A percentile compares a stretch with the other conserved stretches of the same genome.
Evolutionary conservation across 495 filamentous ascomycete genomes (phyloP).

Genomic region (Acidomyces sp.): DNA sequence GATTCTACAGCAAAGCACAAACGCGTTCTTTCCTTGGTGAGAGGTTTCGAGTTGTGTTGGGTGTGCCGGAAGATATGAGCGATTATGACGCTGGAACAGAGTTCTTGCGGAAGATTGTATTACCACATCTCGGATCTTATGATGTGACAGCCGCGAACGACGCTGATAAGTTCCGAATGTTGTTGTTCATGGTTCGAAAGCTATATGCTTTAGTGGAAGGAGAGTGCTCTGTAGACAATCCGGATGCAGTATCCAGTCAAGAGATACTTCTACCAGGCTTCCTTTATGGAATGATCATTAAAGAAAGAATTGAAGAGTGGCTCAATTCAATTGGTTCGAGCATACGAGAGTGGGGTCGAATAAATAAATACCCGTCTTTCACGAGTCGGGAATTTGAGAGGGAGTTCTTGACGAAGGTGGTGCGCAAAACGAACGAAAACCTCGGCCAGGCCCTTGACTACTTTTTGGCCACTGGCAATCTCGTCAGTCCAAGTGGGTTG

Average conservation of each 20-base stretch:
- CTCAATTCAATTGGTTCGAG: conserved; percentile 50
- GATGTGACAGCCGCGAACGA: conserved; percentile 62
- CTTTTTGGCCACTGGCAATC: conserved; percentile 90
- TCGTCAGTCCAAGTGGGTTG: conserved; percentile 77
- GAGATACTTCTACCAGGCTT: conserved; percentile 87
- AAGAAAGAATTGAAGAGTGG: conserved; percentile 85
- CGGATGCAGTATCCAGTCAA: conserved; percentile 88
- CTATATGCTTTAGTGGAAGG: conserved; percentile 84
- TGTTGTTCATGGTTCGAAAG: conserved; percentile 92
- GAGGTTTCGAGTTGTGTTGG: conserved; percentile 77
- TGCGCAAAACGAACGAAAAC: conserved; percentile 73
- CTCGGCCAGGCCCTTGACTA: conserved; percentile 78
- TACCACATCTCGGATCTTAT: conserved; percentile 75
- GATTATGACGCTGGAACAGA: conserved; percentile 81
- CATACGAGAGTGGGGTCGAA: conserved; percentile 57
- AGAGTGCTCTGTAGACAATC: conserved; percentile 86
- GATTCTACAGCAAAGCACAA: conserved; percentile 60
- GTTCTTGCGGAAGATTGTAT: conserved; percentile 76
- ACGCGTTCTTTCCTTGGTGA: conserved; percentile 73
- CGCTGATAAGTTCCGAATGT: conserved; percentile 82
- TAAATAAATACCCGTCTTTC: conserved; percentile 49
- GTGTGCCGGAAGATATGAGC: conserved; percentile 62
- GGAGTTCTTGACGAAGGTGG: conserved; percentile 65
- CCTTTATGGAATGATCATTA: conserved; percentile 86
- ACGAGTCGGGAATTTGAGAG: conserved; percentile 56